Conservation (phyloP, 2,329 filamentous ascomycete genomes). For the Fusarium subglutinans region DNA sequence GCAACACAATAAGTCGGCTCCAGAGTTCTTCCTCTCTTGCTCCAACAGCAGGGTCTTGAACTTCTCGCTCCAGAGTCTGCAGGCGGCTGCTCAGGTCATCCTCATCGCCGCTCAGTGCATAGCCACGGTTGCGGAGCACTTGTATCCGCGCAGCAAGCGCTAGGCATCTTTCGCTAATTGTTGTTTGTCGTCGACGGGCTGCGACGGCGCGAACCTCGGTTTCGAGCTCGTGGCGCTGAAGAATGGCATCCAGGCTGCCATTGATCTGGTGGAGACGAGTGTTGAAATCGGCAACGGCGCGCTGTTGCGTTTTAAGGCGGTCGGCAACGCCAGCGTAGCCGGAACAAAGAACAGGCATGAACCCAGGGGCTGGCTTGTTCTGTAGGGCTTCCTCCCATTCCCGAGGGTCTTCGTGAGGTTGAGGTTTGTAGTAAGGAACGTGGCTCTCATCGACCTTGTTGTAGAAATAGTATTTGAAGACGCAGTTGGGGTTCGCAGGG, state of each 20-base stretch:
- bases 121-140: constrained; percentile 81
- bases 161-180: constrained; percentile 77
- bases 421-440: constrained; percentile 80
- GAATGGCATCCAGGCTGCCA: constrained; percentile 73
- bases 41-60: constrained; percentile 78
- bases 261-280: constrained; percentile 82
- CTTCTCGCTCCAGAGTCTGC: constrained; percentile 71
- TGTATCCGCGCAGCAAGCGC: constrained; percentile 82
- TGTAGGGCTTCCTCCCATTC: constrained; percentile 87
- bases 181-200: constrained; percentile 75
- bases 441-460: constrained; percentile 80
- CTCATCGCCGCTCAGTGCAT: constrained; percentile 81
- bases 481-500: constrained; percentile 71
- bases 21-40: constrained; percentile 86
- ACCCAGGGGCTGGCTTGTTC: constrained; percentile 79
- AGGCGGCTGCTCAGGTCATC: constrained; percentile 81
- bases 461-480: constrained; percentile 87
- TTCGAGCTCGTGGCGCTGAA: constrained; percentile 79
- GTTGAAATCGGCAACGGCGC: constrained; percentile 75
- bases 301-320: constrained; percentile 76
- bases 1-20: constrained; percentile 79
- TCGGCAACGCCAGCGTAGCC: constrained; percentile 78
- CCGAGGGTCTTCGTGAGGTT: constrained; percentile 74
- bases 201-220: constrained; percentile 79
- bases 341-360: constrained; percentile 78